Conservation (phyloP, 805 yeast genomes). For the Limtongia smithiae region DNA sequence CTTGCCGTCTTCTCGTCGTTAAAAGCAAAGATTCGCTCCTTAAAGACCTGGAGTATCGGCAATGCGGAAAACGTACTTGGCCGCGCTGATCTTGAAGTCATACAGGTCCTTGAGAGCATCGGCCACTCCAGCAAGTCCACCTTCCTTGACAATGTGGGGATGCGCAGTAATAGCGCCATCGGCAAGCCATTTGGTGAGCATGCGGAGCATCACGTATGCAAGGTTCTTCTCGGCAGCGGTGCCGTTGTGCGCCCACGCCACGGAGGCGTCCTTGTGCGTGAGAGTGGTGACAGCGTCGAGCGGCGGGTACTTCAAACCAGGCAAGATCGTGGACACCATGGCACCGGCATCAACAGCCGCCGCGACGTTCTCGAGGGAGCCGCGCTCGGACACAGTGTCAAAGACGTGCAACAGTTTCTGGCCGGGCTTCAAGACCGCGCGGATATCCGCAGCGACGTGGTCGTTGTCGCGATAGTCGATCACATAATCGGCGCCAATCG, state of each 20-base stretch:
- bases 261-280: background rate
- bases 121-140: conserved; percentile 11
- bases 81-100: conserved; percentile 3
- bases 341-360: conserved; percentile 5
- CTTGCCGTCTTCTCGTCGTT: no score
- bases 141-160: conserved; percentile 4
- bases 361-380: background rate
- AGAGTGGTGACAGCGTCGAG: background rate
- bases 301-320: background rate
- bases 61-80: conserved; percentile 12
- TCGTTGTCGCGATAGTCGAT: conserved; percentile 10
- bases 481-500: conserved; percentile 7
- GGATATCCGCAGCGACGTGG: conserved; percentile 1
- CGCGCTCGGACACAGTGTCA: conserved; percentile 12
- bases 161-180: conserved; percentile 10
- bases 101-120: background rate
- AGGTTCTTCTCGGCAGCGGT: conserved; percentile 1
- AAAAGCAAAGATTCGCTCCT: no score
- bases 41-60: conserved; percentile 8
- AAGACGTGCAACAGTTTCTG: conserved; percentile 5
- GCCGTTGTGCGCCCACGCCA: conserved; percentile 5
- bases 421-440: conserved; percentile 2
- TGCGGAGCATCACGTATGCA: conserved; percentile 1
- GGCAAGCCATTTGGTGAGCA: conserved; percentile 5
- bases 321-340: conserved; percentile 5